Evolutionary conservation across 768 basidiomycete genomes (phyloP), one percentile per base, ranked within the genome.

Genomic region (Daedalea quercina): DNA sequence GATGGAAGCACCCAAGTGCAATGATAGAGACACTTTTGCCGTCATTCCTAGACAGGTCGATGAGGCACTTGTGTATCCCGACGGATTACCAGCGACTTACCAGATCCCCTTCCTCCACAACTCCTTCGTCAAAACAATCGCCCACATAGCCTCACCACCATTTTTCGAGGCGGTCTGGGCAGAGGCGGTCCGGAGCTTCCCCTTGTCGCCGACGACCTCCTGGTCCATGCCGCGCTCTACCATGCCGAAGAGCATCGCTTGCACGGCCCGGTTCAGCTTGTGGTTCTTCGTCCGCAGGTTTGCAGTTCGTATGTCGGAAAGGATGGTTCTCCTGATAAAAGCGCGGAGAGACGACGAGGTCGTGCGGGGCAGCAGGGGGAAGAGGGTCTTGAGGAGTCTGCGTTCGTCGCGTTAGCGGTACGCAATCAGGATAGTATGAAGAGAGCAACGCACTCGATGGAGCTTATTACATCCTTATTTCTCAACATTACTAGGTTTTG

Each of bases 101-200:
- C 96, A 99, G 24, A 94, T 79, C 37, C 84, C 81, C 70, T 94
- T 97, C 64, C 80, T 80, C 96, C 95, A 98, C 13, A 98, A 74
- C 61, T 98, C 94, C 67, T 90, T 89, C 17, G 92, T 90, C 50
- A 98, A 70, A 41, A 94, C 85, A 47, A 99, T 84, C 3, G 96
- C 95, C 94, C 95, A 98, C 84, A 96, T 89, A 2, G 94, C 94
- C 60, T 97, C 96, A 28, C 92, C 89, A 1, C 84, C 82, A 46
- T 73, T 76, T 51, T 70, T 67, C 25, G 69, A 66, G 12, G 68
- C 64, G n/a, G 67, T 66, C 54, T 76, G 73, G 23, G 62, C 64
- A 1, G 70, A 69, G n/a, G 63, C 61, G 25, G 71, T 73, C 56
- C 78, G 72, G n/a, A 78, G 63, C 61, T 84, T 92, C 3, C 85